These are phyloP conservation scores for Acacia confusa DNA, from an alignment of 306 rosid species.

Conservation along the genomic window DNA sequence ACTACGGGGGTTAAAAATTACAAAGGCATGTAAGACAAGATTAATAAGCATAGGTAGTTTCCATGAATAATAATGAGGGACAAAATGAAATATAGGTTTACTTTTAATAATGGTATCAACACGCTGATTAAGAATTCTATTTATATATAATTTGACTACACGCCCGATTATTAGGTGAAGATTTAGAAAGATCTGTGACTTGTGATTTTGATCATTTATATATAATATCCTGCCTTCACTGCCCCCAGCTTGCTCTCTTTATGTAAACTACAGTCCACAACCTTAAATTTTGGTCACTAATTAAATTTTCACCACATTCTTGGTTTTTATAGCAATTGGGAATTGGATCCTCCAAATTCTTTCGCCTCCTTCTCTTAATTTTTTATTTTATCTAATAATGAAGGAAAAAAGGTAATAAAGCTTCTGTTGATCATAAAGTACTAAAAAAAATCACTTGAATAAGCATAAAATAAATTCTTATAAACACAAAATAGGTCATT, in stretches of 20 bases:
- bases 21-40: neutral
- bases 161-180: constrained; percentile 41
- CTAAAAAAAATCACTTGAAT: too few species aligned
- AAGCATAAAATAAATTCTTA: too few species aligned
- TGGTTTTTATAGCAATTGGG: neutral
- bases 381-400: too few species aligned
- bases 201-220: constrained; percentile 26
- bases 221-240: neutral
- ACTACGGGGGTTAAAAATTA: neutral
- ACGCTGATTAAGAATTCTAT: neutral
- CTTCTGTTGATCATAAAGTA: too few species aligned
- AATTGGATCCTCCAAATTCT: neutral
- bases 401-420: too few species aligned
- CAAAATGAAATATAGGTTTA: constrained; percentile 21
- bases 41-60: neutral
- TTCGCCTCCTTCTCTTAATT: neutral
- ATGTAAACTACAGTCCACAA: neutral
- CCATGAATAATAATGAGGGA: constrained; percentile 11
- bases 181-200: constrained; percentile 49
- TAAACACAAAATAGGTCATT: neutral
- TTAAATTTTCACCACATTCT: neutral
- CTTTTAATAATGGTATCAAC: constrained; percentile 17
- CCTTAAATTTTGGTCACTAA: neutral
- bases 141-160: neutral
- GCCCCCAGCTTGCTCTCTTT: neutral